These are phyloP conservation scores for Meripilus lineatus DNA, from an alignment of 1,284 basidiomycete genomes.

Conservation along the genomic window DNA sequence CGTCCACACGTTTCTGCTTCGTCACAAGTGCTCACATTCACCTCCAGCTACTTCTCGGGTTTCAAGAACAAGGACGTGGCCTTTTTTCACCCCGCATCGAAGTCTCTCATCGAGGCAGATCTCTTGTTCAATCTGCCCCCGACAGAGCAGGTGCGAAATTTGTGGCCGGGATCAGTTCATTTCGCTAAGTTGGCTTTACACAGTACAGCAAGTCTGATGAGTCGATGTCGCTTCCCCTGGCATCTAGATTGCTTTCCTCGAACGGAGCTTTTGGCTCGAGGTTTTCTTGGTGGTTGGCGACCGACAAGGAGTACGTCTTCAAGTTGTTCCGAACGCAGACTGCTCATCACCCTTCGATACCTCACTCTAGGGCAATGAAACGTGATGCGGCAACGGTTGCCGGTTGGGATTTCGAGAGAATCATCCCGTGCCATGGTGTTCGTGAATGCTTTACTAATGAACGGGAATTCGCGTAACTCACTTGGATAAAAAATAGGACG, in stretches of 20 bases:
- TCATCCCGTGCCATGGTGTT: slow-evolving; percentile 94
- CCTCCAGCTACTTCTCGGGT: slow-evolving; percentile 71
- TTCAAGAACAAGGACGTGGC: slow-evolving; percentile 86
- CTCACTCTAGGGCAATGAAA: slow-evolving; percentile 59
- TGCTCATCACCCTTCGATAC: neutral
- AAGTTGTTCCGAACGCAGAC: neutral
- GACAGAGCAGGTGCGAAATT: slow-evolving; percentile 67
- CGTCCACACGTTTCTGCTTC: slow-evolving; percentile 8
- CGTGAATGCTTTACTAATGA: slow-evolving; percentile 19
- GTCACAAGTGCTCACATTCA: neutral
- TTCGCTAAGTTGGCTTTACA: neutral
- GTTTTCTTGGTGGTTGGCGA: slow-evolving; percentile 42
- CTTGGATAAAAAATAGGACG: slow-evolving; percentile 43
- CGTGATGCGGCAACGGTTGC: slow-evolving; percentile 68
- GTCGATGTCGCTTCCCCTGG: slow-evolving; percentile 19
- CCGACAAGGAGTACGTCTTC: slow-evolving; percentile 55
- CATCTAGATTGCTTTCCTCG: slow-evolving; percentile 20
- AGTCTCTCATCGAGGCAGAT: slow-evolving; percentile 84
- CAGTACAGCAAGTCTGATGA: slow-evolving; percentile 26
- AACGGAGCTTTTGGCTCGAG: slow-evolving; percentile 35
- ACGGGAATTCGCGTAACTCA: slow-evolving; percentile 2
- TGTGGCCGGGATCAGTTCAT: too few species aligned
- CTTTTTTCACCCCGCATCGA: slow-evolving; percentile 78
- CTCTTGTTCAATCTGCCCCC: slow-evolving; percentile 87
- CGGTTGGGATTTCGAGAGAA: slow-evolving; percentile 82